Conservation (phyloP, 2,329 filamentous ascomycete genomes). For the Xylariaceae sp. region DNA sequence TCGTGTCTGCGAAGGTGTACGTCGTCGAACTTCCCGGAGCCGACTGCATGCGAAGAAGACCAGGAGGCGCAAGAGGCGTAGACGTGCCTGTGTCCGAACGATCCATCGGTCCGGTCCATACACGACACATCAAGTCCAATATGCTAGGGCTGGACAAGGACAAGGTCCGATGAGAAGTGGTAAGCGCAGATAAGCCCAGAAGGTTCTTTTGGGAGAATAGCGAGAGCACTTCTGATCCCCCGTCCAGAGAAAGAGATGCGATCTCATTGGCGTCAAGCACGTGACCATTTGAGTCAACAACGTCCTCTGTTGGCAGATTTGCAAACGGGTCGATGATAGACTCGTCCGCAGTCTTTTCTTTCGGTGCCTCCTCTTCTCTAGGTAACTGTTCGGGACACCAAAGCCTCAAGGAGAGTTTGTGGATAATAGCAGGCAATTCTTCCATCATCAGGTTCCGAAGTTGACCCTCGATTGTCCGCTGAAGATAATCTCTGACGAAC, state of each 20-base stretch:
- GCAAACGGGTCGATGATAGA: conserved; percentile 70
- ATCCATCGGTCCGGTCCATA: conserved; percentile 78
- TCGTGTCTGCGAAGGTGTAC: conserved; percentile 67
- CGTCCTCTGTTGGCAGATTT: conserved; percentile 71
- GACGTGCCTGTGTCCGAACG: conserved; percentile 49
- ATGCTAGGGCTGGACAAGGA: conserved; percentile 91
- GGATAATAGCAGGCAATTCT: conserved; percentile 91
- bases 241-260: conserved; percentile 70
- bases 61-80: conserved; percentile 42
- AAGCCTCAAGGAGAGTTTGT: conserved; percentile 77
- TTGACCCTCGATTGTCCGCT: conserved; percentile 91
- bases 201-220: conserved; percentile 95
- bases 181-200: conserved; percentile 71
- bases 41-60: conserved; percentile 56
- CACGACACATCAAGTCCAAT: conserved; percentile 80
- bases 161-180: conserved; percentile 81
- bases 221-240: conserved; percentile 73
- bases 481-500: conserved; percentile 93
- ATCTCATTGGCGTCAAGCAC: conserved; percentile 68
- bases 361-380: conserved; percentile 52
- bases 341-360: conserved; percentile 44
- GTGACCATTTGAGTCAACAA: conserved; percentile 75
- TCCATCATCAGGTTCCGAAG: conserved; percentile 95
- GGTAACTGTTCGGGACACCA: conserved; percentile 83
- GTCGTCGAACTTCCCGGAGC: conserved; percentile 51